Evolutionary conservation across 805 yeast species (phyloP).

Genomic region (Lipomyces japonicus): DNA sequence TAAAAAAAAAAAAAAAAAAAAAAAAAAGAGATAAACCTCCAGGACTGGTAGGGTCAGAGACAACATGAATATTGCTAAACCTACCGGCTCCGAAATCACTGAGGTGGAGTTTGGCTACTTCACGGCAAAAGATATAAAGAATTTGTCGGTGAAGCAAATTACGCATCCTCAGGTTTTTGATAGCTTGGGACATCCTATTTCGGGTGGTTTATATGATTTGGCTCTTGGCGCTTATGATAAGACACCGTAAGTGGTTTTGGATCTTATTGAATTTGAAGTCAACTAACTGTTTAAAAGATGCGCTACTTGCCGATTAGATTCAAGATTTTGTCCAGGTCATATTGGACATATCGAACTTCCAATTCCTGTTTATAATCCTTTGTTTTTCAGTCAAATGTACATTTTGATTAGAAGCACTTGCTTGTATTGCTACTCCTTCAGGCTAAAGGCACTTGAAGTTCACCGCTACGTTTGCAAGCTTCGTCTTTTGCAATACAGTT

Average conservation of each 20-base stretch:
- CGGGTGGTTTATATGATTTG: conserved; percentile 89
- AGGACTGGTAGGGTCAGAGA: too few relatives aligned
- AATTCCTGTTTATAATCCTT: conserved; percentile 89
- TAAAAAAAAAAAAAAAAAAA: too few relatives aligned
- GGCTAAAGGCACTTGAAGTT: conserved; percentile 61
- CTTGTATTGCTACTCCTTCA: conserved; percentile 84
- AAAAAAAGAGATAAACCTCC: too few relatives aligned
- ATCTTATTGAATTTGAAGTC: not conserved
- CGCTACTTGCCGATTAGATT: conserved; percentile 94
- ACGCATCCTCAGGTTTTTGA: conserved; percentile 95
- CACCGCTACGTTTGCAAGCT: conserved; percentile 77
- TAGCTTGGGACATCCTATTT: conserved; percentile 90
- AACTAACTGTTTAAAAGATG: conserved; percentile 44
- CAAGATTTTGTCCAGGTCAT: conserved; percentile 94
- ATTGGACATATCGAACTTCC: conserved; percentile 98
- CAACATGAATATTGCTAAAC: conserved; percentile 89
- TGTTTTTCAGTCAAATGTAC: conserved; percentile 89
- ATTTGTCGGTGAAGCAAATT: conserved; percentile 89
- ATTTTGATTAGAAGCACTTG: conserved; percentile 79
- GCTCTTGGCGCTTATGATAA: conserved; percentile 82
- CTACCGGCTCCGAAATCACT: conserved; percentile 89
- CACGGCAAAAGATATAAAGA: conserved; percentile 74
- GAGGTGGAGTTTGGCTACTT: conserved; percentile 90
- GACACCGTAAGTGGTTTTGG: conserved; percentile 18
- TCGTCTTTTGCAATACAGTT: conserved; percentile 79